Evolutionary conservation across 2,329 filamentous ascomycete species (phyloP), one percentile per base, ranked within the genome.

Genomic region (Chrysosporium queenslandicum): DNA sequence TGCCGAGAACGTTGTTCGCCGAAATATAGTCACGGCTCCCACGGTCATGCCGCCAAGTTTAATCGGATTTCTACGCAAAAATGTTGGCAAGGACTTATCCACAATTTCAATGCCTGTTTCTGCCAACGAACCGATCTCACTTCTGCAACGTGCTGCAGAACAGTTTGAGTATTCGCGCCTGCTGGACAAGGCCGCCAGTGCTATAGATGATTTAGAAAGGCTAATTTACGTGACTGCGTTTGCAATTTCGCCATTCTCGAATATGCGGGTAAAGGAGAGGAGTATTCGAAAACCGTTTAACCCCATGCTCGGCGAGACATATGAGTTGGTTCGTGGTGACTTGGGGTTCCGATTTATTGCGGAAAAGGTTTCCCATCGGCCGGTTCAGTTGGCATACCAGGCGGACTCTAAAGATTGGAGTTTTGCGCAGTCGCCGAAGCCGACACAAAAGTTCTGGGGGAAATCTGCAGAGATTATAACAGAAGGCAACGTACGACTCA

Each of bases 41-140:
- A 88, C 83, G 25, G 82, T 89, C 12, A 74, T 82, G 53, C 92
- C 92, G 0, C 92, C 92, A 0, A 95, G 88, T 66, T 74, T 98
- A 50, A 95, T 98, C 59, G 87, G 87, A 0, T 95, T 97, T 66
- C 77, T 97, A 29, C 83, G 92, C 59, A 98, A 97, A 69, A 98
- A 98, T 61, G 92, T 97, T 8, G 92, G 92, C 64, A 98, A 98
- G 68, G 92, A 98, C 68, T 75, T 98, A 46, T 95, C 88, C 55
- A 94, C 89, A 2, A 94, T 98, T 58, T 90, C 88, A 45, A 97
- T 97, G 91, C 92, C 92, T 0, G 92, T 96, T 0, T 94, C 91
- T 3, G 84, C 91, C 21, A 98, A 98, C 68, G 92, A 98, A 66
- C 92, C 92, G 0, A 80, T 83, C 1, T 96, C 91, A 0, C 72